phyloP scores from a whole-genome alignment of 2,329 filamentous ascomycete species.

The Trichoderma sp. region DNA sequence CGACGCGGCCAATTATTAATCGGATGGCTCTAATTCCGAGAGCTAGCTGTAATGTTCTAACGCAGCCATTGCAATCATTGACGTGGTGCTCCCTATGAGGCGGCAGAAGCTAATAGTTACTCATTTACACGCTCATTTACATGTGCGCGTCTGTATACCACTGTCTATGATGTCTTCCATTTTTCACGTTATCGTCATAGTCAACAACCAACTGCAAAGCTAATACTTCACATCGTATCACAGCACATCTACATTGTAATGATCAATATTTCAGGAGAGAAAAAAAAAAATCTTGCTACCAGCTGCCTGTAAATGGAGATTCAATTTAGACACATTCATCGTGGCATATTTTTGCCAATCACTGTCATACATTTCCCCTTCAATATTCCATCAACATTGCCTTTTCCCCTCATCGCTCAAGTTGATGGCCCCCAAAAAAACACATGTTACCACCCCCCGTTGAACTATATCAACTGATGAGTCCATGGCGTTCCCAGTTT shows the following conservation, averaged over 20 bases:
- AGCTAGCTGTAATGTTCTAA: not conserved
- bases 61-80: not conserved
- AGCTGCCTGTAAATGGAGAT: not conserved
- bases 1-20: not conserved
- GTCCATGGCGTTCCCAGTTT: not conserved
- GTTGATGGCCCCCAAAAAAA: not conserved
- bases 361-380: not conserved
- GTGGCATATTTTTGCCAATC: not conserved
- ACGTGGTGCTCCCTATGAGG: not conserved
- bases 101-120: not conserved
- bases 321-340: not conserved
- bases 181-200: not conserved
- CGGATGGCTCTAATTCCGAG: not conserved
- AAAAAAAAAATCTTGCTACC: not conserved
- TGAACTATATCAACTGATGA: not conserved
- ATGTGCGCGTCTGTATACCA: not conserved
- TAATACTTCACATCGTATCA: not conserved
- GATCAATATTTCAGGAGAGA: not conserved
- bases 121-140: not conserved
- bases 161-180: not conserved
- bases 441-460: not conserved
- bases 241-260: not conserved
- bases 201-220: not conserved
- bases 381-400: constrained; percentile 2
- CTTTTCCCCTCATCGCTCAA: not conserved